phyloP scores from a whole-genome alignment of 495 filamentous ascomycete genomes.

The Beverwykella pulmonaria region DNA sequence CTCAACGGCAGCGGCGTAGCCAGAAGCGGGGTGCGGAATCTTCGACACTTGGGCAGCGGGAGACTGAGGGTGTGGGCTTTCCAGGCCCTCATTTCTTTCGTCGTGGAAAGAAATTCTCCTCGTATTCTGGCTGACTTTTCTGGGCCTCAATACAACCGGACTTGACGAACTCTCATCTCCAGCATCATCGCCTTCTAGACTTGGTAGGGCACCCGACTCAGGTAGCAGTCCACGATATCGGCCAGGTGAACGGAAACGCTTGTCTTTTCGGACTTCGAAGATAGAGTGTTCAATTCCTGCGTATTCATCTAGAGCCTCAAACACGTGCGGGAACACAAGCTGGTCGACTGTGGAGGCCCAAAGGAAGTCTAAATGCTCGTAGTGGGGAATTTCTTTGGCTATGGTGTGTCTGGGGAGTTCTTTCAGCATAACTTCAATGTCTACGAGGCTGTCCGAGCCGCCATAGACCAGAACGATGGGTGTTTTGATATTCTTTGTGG shows the following conservation, averaged over 20 bases:
- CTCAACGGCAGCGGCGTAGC: conserved; percentile 13
- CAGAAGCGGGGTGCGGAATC: conserved; percentile 23
- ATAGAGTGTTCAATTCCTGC: conserved; percentile 7
- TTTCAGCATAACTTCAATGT: conserved; percentile 87
- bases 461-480: conserved; percentile 93
- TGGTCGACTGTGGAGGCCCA: conserved; percentile 82
- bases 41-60: conserved; percentile 5
- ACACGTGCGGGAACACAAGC: conserved; percentile 88
- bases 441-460: conserved; percentile 90
- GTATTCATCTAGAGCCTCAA: conserved; percentile 70
- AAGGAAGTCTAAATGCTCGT: conserved; percentile 96
- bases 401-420: conserved; percentile 83
- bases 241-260: conserved; percentile 18
- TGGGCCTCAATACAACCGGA: conserved; percentile 15
- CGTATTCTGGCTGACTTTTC: conserved; percentile 31
- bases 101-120: conserved; percentile 11
- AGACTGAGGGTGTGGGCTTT: conserved; percentile 13
- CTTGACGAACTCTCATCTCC: conserved; percentile 32
- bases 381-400: conserved; percentile 81
- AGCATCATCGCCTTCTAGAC: conserved; percentile 29
- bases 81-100: neutral
- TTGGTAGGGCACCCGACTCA: conserved; percentile 22
- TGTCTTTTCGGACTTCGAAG: conserved; percentile 17
- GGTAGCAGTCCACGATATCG: conserved; percentile 25
- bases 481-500: conserved; percentile 94